Evolutionary conservation across 768 basidiomycete species (phyloP), one percentile per base, ranked within the genome.

Genomic region (Auriculariales sp.): DNA sequence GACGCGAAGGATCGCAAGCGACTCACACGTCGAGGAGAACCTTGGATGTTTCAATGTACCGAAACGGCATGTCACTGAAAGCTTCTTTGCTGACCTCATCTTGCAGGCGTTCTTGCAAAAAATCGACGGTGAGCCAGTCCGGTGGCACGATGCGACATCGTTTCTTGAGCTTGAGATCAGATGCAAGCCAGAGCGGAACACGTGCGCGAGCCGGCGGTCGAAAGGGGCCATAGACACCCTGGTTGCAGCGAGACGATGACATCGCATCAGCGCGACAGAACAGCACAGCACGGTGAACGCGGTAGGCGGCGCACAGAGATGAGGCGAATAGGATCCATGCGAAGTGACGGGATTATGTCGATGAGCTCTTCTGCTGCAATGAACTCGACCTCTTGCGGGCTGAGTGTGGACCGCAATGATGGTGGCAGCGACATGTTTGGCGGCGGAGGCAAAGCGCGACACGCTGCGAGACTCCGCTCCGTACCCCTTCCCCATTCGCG

Each of bases 141-240:
- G 95, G 95, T 1, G 90, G 73, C 12, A 97, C 72, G 46, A 99
- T 90, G 56, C 88, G 81, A 54, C 94, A 97, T 65, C 92, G 93
- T 62, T 87, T 85, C 71, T 97, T 95, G 59, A 81, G 62, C 67
- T 99, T 99, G 46, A 98, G 69, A 59, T 94, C 90, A 2, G 87
- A 69, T 0, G 94, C 95, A 71, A 99, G 82, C 95, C 95, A 99
- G 3, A 98, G 68, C 1, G 95, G 95, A n/a, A 98, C 78, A 55
- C 74, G 74, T 31, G 82, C 73, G 62, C 85, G 84, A 51, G 78
- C 74, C 4, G 94, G 94, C 1, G 95, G 93, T 4, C 82, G 72
- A 48, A 99, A 76, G 17, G 95, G 94, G 2, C 95, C 95, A 57
- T 90, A 95, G 48, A 83, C 81, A 48, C 90, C 92, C 91, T 95